Conservation (phyloP, 2,329 filamentous ascomycete genomes). For the Coniochaeta sp. region DNA sequence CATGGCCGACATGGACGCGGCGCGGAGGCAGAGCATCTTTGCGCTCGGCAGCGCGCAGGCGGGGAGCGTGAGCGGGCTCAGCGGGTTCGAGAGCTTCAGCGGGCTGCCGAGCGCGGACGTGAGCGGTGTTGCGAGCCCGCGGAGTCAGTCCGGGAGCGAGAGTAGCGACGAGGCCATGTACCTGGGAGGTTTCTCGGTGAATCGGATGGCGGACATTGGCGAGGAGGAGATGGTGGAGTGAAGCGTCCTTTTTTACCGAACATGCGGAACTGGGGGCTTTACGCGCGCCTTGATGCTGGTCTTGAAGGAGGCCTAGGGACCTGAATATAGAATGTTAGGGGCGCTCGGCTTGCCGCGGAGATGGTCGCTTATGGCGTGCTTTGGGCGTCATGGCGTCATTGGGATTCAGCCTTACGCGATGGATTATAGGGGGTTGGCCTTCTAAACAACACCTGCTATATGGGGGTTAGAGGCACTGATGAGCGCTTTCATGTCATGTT, state of each 20-base stretch:
- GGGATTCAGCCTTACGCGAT: slow-evolving; percentile 1
- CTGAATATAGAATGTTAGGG: not conserved
- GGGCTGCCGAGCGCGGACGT: slow-evolving; percentile 36
- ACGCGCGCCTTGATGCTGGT: too few species aligned
- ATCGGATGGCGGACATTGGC: slow-evolving; percentile 11
- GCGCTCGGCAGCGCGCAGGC: slow-evolving; percentile 20
- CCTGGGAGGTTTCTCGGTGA: slow-evolving; percentile 21
- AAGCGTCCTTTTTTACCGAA: too few species aligned
- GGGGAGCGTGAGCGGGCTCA: slow-evolving; percentile 13
- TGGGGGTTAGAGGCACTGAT: not conserved
- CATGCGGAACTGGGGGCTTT: too few species aligned
- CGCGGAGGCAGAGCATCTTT: slow-evolving; percentile 27
- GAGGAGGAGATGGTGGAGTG: not conserved
- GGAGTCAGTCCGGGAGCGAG: slow-evolving; percentile 33
- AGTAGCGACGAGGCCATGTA: slow-evolving; percentile 52
- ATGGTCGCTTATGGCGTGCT: slow-evolving; percentile 3
- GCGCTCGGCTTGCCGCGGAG: not conserved
- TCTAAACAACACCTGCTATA: not conserved
- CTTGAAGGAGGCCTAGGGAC: not conserved
- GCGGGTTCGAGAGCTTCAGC: slow-evolving; percentile 26
- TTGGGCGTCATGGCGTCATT: not conserved
- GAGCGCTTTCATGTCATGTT: not conserved
- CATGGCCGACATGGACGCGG: slow-evolving; percentile 35
- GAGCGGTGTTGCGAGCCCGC: slow-evolving; percentile 44
- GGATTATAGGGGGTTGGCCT: not conserved